Conservation (phyloP, 2,329 filamentous ascomycete genomes). For the Fusarium cicatricum region DNA sequence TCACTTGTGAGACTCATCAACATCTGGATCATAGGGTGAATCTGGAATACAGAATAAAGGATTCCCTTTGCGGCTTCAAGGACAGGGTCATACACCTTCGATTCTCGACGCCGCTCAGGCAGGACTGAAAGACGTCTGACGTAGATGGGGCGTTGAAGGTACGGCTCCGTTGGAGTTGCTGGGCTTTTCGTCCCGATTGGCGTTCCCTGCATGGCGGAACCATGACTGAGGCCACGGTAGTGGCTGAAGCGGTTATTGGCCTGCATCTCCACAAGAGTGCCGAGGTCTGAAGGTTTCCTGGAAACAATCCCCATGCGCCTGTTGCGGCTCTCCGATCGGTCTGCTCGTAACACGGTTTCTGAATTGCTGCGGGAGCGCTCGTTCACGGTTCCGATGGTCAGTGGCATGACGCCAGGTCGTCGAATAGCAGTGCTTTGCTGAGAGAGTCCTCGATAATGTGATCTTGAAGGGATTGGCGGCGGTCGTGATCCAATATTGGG, state of each 20-base stretch:
- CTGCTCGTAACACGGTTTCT: conserved; percentile 64
- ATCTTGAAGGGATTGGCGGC: conserved; percentile 78
- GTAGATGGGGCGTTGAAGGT: conserved; percentile 67
- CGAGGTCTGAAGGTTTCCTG: conserved; percentile 66
- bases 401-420: conserved; percentile 75
- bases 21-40: conserved; percentile 73
- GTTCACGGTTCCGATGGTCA: conserved; percentile 73
- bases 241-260: conserved; percentile 72
- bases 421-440: conserved; percentile 72
- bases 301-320: conserved; percentile 72
- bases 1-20: conserved; percentile 69
- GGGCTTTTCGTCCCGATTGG: conserved; percentile 59
- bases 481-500: conserved; percentile 68
- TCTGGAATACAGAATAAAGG: conserved; percentile 72
- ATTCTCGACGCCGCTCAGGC: conserved; percentile 70
- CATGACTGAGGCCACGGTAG: conserved; percentile 71
- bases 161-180: conserved; percentile 66
- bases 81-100: conserved; percentile 66
- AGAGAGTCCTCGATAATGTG: conserved; percentile 80
- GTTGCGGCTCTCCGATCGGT: conserved; percentile 63
- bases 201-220: conserved; percentile 70
- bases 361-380: conserved; percentile 74
- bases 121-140: conserved; percentile 70
- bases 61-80: conserved; percentile 72
- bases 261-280: conserved; percentile 69